Evolutionary conservation across 441 rosid species (phyloP).

Genomic region (Euphorbia celastroides): DNA sequence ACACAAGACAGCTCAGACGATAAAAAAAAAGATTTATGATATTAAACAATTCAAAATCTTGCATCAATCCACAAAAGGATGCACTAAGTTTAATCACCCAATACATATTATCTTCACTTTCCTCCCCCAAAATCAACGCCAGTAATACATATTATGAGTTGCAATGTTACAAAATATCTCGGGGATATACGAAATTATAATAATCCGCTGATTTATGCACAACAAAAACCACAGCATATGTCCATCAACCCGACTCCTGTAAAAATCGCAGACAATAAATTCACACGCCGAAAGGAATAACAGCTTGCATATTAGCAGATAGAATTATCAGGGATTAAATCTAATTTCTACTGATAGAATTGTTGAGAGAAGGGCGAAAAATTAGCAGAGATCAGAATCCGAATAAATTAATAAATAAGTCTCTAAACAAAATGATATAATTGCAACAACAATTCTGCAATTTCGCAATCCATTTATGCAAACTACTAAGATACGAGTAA

Average conservation of each 20-base stretch:
- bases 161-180: constrained; percentile 2
- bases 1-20: not conserved
- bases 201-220: not conserved
- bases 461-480: no score
- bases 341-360: not conserved
- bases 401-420: not conserved
- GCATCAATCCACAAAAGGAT: not conserved
- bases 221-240: not conserved
- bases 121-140: not conserved
- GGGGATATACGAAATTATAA: not conserved
- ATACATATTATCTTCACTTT: constrained; percentile 1
- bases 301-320: not conserved
- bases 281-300: not conserved
- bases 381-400: no score
- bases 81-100: not conserved
- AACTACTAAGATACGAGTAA: not conserved
- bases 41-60: not conserved
- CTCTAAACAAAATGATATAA: not conserved
- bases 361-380: no score
- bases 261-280: not conserved
- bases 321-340: not conserved
- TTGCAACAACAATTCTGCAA: not conserved
- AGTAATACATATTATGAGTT: not conserved
- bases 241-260: not conserved
- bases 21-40: not conserved